phyloP scores from a whole-genome alignment of 2,329 filamentous ascomycete species.

The Hypocrella siamensis region DNA sequence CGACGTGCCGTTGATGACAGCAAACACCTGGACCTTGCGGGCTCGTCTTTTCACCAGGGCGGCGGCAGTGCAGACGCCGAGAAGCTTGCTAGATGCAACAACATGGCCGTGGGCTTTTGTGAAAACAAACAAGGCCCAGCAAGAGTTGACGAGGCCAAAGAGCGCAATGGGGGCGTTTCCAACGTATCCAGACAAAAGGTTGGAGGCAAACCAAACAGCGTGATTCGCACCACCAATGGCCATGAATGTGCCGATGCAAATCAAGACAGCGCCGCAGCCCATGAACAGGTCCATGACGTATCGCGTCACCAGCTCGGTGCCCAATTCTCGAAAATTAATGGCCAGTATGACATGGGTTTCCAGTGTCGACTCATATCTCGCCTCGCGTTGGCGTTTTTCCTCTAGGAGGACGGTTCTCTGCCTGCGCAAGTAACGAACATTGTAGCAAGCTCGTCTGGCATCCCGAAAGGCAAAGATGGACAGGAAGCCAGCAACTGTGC shows the following conservation, averaged over 20 bases:
- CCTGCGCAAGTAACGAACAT: slow-evolving; percentile 25
- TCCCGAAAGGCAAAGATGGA: slow-evolving; percentile 30
- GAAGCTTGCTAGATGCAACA: slow-evolving; percentile 8
- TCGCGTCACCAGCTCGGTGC: slow-evolving; percentile 33
- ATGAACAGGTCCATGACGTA: slow-evolving; percentile 33
- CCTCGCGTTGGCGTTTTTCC: slow-evolving; percentile 5
- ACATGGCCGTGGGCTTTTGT: slow-evolving; percentile 22
- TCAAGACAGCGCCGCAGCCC: slow-evolving; percentile 31
- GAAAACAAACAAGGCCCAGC: slow-evolving; percentile 30
- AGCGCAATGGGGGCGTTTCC: slow-evolving; percentile 33
- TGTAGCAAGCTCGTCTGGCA: slow-evolving; percentile 23
- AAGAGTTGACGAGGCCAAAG: slow-evolving; percentile 30
- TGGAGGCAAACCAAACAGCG: slow-evolving; percentile 27
- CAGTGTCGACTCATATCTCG: slow-evolving; percentile 2
- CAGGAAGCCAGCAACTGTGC: slow-evolving; percentile 26
- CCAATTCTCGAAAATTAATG: slow-evolving; percentile 30
- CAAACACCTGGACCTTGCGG: slow-evolving; percentile 26
- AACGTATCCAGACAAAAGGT: slow-evolving; percentile 38
- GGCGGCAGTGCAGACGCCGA: slow-evolving; percentile 11
- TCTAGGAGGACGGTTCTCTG: slow-evolving; percentile 21
- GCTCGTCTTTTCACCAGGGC: slow-evolving; percentile 19
- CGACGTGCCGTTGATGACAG: slow-evolving; percentile 25
- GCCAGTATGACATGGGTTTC: slow-evolving; percentile 22
- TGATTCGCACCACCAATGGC: slow-evolving; percentile 33
- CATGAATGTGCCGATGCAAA: slow-evolving; percentile 34